These are phyloP conservation scores for Calvatia gigantea DNA, from an alignment of 768 basidiomycete genomes.

Conservation along the genomic window DNA sequence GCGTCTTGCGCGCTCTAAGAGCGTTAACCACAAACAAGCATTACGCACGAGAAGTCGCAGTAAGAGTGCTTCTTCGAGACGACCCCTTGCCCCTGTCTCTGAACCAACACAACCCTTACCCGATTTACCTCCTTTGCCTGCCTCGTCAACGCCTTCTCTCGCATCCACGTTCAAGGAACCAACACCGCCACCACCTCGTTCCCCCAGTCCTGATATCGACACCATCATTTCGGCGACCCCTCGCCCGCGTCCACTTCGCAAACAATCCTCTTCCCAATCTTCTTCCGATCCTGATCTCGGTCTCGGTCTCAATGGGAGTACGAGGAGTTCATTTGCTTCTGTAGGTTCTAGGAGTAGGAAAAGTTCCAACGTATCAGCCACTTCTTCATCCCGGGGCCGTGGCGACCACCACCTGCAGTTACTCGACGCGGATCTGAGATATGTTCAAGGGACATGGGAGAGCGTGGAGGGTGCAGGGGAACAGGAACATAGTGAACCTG, in stretches of 20 bases:
- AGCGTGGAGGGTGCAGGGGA: conserved; percentile 15
- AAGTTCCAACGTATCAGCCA: conserved; percentile 1
- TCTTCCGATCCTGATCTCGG: no score
- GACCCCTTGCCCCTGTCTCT: not conserved
- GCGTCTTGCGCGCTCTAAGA: conserved; percentile 3
- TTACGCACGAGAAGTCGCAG: conserved; percentile 5
- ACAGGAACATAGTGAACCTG: conserved; percentile 12
- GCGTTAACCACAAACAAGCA: not conserved
- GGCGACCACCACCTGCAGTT: no score
- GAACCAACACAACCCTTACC: not conserved
- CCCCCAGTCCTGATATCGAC: conserved; percentile 23
- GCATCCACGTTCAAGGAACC: conserved; percentile 1
- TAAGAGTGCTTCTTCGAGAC: not conserved
- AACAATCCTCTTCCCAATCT: conserved; percentile 2
- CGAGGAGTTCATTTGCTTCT: conserved; percentile 6
- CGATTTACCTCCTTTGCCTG: not conserved
- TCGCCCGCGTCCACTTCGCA: conserved; percentile 15
- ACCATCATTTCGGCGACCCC: conserved; percentile 22
- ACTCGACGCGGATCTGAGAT: conserved; percentile 1
- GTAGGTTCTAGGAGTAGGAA: conserved; percentile 13
- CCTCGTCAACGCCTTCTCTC: not conserved
- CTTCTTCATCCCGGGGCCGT: not conserved
- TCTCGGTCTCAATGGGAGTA: conserved; percentile 3
- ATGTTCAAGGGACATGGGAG: conserved; percentile 8
- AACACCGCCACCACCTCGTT: no score